Conservation (phyloP, 352 stramenopile species). For the Chloridella minuta region DNA sequence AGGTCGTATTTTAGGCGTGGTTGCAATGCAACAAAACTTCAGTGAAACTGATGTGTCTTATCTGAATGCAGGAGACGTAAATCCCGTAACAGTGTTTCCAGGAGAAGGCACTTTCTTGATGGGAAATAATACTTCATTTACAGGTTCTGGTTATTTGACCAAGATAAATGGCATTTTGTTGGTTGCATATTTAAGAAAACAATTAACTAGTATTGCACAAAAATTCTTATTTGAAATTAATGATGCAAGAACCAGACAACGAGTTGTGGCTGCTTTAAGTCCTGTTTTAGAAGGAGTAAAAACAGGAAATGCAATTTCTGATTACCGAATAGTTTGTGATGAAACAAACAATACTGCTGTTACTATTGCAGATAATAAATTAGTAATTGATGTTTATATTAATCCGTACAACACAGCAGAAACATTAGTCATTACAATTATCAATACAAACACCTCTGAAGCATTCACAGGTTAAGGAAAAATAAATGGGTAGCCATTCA, state of each 20-base stretch:
- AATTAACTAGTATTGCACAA: neutral
- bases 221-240: constrained; percentile 1
- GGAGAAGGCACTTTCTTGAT: neutral
- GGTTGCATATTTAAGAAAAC: neutral
- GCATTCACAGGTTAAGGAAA: too few relatives aligned
- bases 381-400: neutral
- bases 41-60: too few relatives aligned
- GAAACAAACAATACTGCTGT: neutral
- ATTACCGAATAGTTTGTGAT: neutral
- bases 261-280: neutral
- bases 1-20: too few relatives aligned
- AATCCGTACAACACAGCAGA: neutral
- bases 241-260: neutral
- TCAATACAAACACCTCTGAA: neutral
- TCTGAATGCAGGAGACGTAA: too few relatives aligned
- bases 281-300: neutral
- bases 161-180: neutral
- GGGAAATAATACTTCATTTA: neutral
- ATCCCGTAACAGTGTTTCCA: too few relatives aligned
- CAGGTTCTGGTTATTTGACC: neutral
- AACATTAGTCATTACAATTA: neutral
- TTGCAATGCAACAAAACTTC: too few relatives aligned
- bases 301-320: neutral
- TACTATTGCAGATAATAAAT: neutral
- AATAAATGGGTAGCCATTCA: too few relatives aligned